Evolutionary conservation across 2,329 filamentous ascomycete species (phyloP).

Genomic region (Hortaea sp.): DNA sequence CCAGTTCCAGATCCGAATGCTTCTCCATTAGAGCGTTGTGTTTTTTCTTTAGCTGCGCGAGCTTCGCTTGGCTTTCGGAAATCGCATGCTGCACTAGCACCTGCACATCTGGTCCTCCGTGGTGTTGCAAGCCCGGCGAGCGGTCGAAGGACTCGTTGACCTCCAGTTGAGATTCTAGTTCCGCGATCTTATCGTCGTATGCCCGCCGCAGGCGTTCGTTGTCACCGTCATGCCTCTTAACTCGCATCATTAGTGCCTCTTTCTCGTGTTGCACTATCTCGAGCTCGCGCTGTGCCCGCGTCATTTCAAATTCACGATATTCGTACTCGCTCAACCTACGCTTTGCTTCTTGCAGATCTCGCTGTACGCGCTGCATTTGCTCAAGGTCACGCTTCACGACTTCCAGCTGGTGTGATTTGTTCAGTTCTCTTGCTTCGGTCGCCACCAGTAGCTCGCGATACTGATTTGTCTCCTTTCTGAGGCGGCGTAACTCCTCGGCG

Average conservation of each 20-base stretch:
- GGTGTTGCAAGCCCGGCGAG: background rate
- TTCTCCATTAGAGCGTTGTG: constrained; percentile 41
- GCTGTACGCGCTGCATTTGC: constrained; percentile 50
- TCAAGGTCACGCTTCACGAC: constrained; percentile 51
- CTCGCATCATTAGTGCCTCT: constrained; percentile 48
- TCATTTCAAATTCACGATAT: constrained; percentile 51
- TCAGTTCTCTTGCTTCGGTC: constrained; percentile 58
- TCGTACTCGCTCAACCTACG: constrained; percentile 53
- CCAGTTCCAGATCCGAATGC: constrained; percentile 38
- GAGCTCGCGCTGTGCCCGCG: constrained; percentile 47
- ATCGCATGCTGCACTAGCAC: constrained; percentile 40
- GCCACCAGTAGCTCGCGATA: constrained; percentile 54
- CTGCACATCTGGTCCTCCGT: constrained; percentile 3
- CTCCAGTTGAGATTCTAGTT: constrained; percentile 30
- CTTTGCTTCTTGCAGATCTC: constrained; percentile 51
- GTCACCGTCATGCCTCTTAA: constrained; percentile 44
- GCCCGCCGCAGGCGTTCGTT: constrained; percentile 36
- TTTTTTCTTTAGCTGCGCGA: constrained; percentile 42
- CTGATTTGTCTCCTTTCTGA: constrained; percentile 47
- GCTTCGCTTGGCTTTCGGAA: constrained; percentile 36
- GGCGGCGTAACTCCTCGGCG: constrained; percentile 51
- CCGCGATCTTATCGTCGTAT: constrained; percentile 39
- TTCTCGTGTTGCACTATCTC: constrained; percentile 50
- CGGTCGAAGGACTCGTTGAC: constrained; percentile 2
- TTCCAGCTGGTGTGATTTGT: constrained; percentile 53